Evolutionary conservation across 257 asterid genomes (phyloP).

Genomic region (Penstemon barbatus): DNA sequence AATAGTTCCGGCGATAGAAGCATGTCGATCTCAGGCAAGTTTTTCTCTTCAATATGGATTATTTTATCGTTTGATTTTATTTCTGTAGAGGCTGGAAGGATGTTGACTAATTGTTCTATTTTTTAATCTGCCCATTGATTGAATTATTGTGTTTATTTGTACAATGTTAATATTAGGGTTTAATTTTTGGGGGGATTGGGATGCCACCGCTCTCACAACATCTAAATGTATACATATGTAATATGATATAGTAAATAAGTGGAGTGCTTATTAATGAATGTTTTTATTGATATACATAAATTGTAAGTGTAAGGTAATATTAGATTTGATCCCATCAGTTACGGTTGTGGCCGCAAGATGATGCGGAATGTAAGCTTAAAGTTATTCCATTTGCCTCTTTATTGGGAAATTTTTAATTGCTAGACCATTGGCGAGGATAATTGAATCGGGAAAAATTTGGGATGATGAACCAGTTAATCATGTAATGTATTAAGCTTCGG

Average conservation of each 20-base stretch:
- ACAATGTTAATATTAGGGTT: conserved; percentile 1
- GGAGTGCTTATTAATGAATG: not conserved
- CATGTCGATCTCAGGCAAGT: conserved; percentile 54
- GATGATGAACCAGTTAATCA: conserved; percentile 11
- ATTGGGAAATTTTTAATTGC: not conserved
- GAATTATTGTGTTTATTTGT: not conserved
- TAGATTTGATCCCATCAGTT: conserved; percentile 6
- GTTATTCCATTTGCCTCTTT: not conserved
- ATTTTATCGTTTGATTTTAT: not conserved
- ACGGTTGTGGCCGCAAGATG: not conserved
- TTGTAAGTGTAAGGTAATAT: conserved; percentile 17
- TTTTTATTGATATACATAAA: conserved; percentile 21
- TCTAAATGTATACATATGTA: not conserved
- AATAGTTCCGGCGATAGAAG: conserved; percentile 27
- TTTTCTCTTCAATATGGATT: not conserved
- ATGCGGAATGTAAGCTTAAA: conserved; percentile 10
- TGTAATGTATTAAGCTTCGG: not conserved
- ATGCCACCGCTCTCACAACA: not conserved
- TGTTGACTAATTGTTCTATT: not conserved
- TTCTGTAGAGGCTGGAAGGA: not conserved
- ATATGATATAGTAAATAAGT: not conserved
- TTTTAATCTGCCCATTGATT: conserved; percentile 18
- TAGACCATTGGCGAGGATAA: not conserved
- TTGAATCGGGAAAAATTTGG: not conserved
- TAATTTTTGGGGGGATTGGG: not conserved